Percentiles rank a stretch among this genome's conserved stretches.
Conservation (phyloP, 202 grass and related monocot genomes). For the Setaria italica region DNA sequence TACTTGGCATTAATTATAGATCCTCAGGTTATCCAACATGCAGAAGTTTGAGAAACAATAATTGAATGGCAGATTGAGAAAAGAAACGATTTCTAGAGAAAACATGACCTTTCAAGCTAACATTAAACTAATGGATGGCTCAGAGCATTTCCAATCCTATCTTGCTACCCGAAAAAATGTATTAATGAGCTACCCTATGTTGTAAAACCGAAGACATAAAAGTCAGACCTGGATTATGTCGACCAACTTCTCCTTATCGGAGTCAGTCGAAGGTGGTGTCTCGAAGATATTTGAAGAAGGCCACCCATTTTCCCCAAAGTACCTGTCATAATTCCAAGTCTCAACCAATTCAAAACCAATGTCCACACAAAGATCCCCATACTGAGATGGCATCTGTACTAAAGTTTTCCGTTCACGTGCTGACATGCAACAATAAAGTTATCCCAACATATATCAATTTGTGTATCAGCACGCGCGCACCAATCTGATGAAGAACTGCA, state of each 20-base stretch:
- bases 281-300: slow-evolving; percentile 80
- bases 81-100: slow-evolving; percentile 5
- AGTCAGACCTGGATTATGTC: slow-evolving; percentile 77
- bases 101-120: background rate
- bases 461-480: background rate
- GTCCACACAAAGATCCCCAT: slow-evolving; percentile 10
- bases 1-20: background rate
- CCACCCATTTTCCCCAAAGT: slow-evolving; percentile 92
- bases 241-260: slow-evolving; percentile 79
- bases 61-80: background rate
- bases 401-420: background rate
- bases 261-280: slow-evolving; percentile 66
- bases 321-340: slow-evolving; percentile 55
- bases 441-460: background rate
- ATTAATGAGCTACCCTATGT: background rate
- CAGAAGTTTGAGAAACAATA: background rate
- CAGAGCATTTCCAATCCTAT: slow-evolving; percentile 3
- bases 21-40: background rate
- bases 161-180: background rate
- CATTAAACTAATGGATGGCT: slow-evolving; percentile 22
- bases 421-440: background rate
- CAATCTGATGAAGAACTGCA: background rate
- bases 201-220: slow-evolving; percentile 5
- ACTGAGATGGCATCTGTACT: background rate
- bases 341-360: slow-evolving; percentile 27